phyloP scores from a whole-genome alignment of 805 yeast species.

The Candida railenensis region DNA sequence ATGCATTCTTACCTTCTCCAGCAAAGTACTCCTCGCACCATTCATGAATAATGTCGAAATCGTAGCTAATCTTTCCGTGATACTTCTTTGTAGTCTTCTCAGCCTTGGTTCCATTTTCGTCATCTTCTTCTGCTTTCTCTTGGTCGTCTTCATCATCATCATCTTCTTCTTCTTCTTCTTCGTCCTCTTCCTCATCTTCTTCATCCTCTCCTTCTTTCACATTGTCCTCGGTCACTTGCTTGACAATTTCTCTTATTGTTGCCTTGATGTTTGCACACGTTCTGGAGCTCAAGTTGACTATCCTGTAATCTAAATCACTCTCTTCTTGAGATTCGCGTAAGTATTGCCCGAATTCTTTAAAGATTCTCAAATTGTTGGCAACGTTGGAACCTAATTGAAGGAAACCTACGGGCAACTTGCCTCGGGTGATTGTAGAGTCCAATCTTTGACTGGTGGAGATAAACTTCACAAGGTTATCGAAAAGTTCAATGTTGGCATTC shows the following conservation, averaged over 20 bases:
- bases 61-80: slow-evolving; percentile 30
- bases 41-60: slow-evolving; percentile 33
- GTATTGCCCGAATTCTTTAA: slow-evolving; percentile 31
- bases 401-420: slow-evolving; percentile 30
- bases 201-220: slow-evolving; percentile 8
- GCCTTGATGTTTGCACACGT: slow-evolving; percentile 32
- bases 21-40: slow-evolving; percentile 21
- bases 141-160: slow-evolving; percentile 17
- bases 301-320: slow-evolving; percentile 13
- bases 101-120: slow-evolving; percentile 6
- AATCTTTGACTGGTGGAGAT: slow-evolving; percentile 14
- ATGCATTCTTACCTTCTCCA: slow-evolving; percentile 4
- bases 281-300: slow-evolving; percentile 30
- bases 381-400: slow-evolving; percentile 38
- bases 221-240: slow-evolving; percentile 22
- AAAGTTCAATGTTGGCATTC: slow-evolving; percentile 31
- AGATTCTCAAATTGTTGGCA: slow-evolving; percentile 38
- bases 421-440: not conserved
- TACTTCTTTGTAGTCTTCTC: slow-evolving; percentile 2
- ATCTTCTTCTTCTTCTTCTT: slow-evolving; percentile 12
- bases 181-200: slow-evolving; percentile 12
- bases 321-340: slow-evolving; percentile 7
- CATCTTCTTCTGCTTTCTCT: slow-evolving; percentile 13
- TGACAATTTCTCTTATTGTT: slow-evolving; percentile 31
- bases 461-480: slow-evolving; percentile 21